Conservation (phyloP, 169 alveolate species). For the Neospora caninum region DNA sequence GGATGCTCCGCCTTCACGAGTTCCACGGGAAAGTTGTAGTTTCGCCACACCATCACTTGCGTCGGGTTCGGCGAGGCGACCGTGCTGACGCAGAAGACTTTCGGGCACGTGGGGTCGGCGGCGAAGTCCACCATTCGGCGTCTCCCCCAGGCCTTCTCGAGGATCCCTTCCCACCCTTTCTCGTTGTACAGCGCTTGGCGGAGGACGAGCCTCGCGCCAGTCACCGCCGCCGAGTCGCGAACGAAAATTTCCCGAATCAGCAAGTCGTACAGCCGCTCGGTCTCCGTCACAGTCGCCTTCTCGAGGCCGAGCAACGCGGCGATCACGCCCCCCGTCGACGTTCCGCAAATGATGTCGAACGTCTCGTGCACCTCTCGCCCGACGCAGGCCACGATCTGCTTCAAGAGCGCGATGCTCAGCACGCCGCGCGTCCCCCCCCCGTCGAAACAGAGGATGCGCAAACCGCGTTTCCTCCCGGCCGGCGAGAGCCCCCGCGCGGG, state of each 20-base stretch:
- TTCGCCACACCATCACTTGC: constrained; percentile 81
- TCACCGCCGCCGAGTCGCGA: constrained; percentile 77
- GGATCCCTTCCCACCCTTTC: constrained; percentile 70
- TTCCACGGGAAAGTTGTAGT: constrained; percentile 72
- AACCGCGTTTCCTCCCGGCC: constrained; percentile 70
- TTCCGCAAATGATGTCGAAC: constrained; percentile 88
- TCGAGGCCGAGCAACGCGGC: constrained; percentile 83
- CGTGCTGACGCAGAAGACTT: constrained; percentile 82
- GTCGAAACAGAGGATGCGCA: constrained; percentile 82
- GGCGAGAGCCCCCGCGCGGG: neutral
- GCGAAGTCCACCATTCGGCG: constrained; percentile 82
- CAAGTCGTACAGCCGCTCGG: constrained; percentile 77
- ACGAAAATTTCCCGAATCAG: constrained; percentile 80
- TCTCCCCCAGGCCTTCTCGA: constrained; percentile 75
- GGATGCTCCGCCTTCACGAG: constrained; percentile 28
- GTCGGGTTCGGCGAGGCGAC: constrained; percentile 79
- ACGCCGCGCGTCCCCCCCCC: constrained; percentile 91
- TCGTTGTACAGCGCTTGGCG: constrained; percentile 85
- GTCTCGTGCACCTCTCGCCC: constrained; percentile 77
- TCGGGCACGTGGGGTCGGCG: constrained; percentile 81
- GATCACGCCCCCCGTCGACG: constrained; percentile 87
- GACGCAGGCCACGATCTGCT: constrained; percentile 66
- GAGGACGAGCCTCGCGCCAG: constrained; percentile 79
- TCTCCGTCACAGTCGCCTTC: constrained; percentile 77
- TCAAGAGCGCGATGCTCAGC: constrained; percentile 81